phyloP scores from a whole-genome alignment of 768 basidiomycete genomes.

The Hysterangium stoloniferum region DNA sequence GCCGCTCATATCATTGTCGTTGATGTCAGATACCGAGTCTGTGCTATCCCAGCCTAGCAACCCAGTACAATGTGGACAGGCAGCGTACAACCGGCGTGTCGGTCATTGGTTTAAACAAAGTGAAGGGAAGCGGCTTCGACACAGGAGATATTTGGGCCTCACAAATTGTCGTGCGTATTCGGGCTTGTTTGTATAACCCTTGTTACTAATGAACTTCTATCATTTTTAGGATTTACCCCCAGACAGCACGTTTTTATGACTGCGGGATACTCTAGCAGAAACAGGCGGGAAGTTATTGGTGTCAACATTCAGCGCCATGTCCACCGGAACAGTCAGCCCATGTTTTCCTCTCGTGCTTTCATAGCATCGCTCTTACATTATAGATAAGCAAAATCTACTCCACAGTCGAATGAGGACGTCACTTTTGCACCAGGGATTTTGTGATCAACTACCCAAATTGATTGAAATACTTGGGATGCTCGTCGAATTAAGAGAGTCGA shows the following conservation, averaged over 20 bases:
- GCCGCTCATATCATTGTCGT: too few relatives aligned
- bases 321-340: conserved; percentile 41
- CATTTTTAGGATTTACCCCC: conserved; percentile 45
- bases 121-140: too few relatives aligned
- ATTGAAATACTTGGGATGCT: conserved; percentile 54
- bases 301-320: conserved; percentile 56
- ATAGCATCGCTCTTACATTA: neutral
- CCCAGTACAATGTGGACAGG: too few relatives aligned
- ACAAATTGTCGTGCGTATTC: conserved; percentile 41
- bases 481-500: conserved; percentile 44
- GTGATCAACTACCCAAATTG: conserved; percentile 40
- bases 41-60: too few relatives aligned
- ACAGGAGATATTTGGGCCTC: conserved; percentile 63
- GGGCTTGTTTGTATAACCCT: too few relatives aligned
- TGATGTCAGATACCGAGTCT: too few relatives aligned
- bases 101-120: too few relatives aligned
- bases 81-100: too few relatives aligned
- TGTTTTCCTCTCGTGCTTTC: neutral
- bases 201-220: too few relatives aligned
- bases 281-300: conserved; percentile 68
- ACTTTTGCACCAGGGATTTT: conserved; percentile 56
- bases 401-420: conserved; percentile 41
- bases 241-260: conserved; percentile 40
- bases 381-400: conserved; percentile 37
- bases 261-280: conserved; percentile 53